Base-by-base conservation (phyloP, 257 asterid genomes). In the Jacaranda mimosifolia region DNA sequence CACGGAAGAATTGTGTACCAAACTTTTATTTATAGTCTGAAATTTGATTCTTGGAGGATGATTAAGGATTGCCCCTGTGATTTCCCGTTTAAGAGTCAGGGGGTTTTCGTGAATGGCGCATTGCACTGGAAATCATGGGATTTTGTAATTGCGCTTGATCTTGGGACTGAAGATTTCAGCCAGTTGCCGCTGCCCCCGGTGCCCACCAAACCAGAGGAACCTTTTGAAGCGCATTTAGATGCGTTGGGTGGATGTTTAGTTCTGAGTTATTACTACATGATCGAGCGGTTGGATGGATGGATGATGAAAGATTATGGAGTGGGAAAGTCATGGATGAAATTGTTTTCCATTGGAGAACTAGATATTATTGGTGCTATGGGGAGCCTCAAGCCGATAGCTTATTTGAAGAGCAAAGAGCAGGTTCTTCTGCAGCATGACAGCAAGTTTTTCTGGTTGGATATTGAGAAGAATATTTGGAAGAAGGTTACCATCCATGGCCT, bases 251-350 rank as follows among this genome's bases (percentile, higher is more conserved):
- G 77, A 71, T 46, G 57, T 60, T 62, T 78, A 15, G 36, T 62
- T 39, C 8, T 51, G 36, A 52, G 57, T 51, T 38, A 36, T 43
- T 12, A 1, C 17, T 1, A 32, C 14, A 4, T 5, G 40, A 11
- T 55, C 3, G 14, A 17, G 6, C 3, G 64, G 1, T 68, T 55
- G 11, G 68, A 40, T 18, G 63, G n/a, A 26, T 70, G 81, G 81
- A 35, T 77, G 56, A 62, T 77, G 70, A 49, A 77, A 12, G 82
- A 78, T 18, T 70, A 71, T 4, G 73, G 68, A 6, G 38, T 14
- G 7, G 57, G 5, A 6, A 46, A 62, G 63, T 70, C 68, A 10
- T 72, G 78, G 82, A 38, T 7, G 19, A 79, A 71, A 59, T 15
- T 55, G 66, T 19, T 78, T 36, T 52, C 78, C 4, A 12, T 78